A percentile compares a stretch with the other conserved stretches of the same genome.
These are phyloP conservation scores for Leptomonas seymouri DNA, from an alignment of 208 protist genomes.

Conservation along the genomic window DNA sequence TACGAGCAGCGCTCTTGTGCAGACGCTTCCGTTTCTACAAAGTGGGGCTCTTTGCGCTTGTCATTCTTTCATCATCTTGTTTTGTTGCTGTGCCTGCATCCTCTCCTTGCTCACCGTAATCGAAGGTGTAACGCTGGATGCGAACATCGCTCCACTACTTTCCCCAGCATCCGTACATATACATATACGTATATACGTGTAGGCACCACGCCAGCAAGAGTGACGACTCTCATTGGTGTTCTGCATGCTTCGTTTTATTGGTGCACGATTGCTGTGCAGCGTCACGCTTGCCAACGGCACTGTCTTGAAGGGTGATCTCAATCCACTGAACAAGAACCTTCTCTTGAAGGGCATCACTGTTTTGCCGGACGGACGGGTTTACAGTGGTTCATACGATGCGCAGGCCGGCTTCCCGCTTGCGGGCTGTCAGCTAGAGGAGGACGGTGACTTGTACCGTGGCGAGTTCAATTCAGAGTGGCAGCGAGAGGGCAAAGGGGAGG, in stretches of 20 bases:
- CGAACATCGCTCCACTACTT: background rate
- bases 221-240: background rate
- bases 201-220: slow-evolving; percentile 5
- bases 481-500: slow-evolving; percentile 82
- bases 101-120: too few relatives aligned
- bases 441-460: slow-evolving; percentile 89
- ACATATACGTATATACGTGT: background rate
- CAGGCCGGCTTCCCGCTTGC: slow-evolving; percentile 61
- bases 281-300: slow-evolving; percentile 71
- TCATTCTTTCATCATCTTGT: too few relatives aligned
- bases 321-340: slow-evolving; percentile 45
- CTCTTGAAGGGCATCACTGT: slow-evolving; percentile 70
- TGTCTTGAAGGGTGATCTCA: slow-evolving; percentile 69
- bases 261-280: slow-evolving; percentile 28
- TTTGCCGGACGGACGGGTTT: slow-evolving; percentile 81
- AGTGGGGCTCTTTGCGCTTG: too few relatives aligned
- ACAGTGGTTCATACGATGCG: slow-evolving; percentile 71
- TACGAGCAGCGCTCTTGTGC: too few relatives aligned
- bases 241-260: slow-evolving; percentile 35
- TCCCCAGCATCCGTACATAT: background rate
- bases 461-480: slow-evolving; percentile 87
- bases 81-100: too few relatives aligned
- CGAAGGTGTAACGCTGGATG: too few relatives aligned
- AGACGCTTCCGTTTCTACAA: too few relatives aligned
- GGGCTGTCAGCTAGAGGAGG: slow-evolving; percentile 85